A percentile compares a stretch with the other conserved stretches of the same genome.
These are phyloP conservation scores for Datisca glomerata DNA, from an alignment of 306 rosid species.

Conservation along the genomic window DNA sequence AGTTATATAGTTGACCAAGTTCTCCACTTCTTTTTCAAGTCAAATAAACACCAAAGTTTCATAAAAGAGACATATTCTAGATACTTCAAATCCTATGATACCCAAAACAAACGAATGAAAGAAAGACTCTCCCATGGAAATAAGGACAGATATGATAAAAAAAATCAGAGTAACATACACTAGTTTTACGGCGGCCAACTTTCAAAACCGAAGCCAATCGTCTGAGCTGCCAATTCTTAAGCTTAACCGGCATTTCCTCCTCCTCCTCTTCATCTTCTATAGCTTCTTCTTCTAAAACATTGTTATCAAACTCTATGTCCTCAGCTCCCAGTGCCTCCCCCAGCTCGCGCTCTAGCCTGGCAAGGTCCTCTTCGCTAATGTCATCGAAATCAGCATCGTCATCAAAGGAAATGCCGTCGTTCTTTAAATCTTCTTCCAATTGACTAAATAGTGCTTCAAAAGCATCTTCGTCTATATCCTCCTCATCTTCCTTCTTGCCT, in stretches of 20 bases:
- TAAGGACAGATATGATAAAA: too few relatives aligned
- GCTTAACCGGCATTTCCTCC: slow-evolving; percentile 29
- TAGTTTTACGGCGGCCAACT: slow-evolving; percentile 74
- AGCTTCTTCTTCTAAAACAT: slow-evolving; percentile 7
- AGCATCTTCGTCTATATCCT: slow-evolving; percentile 50
- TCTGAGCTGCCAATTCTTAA: slow-evolving; percentile 73
- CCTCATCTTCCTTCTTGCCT: slow-evolving; percentile 15
- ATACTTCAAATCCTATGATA: too few relatives aligned
- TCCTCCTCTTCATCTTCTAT: slow-evolving; percentile 16
- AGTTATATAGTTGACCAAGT: too few relatives aligned
- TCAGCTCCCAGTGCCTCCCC: slow-evolving; percentile 33
- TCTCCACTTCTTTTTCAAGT: too few relatives aligned
- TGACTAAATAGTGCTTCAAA: slow-evolving; percentile 64
- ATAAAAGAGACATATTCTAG: too few relatives aligned
- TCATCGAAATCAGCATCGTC: slow-evolving; percentile 29
- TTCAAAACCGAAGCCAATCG: slow-evolving; percentile 69
- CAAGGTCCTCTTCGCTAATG: slow-evolving; percentile 54
- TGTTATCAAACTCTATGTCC: slow-evolving; percentile 17
- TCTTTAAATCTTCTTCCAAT: slow-evolving; percentile 79
- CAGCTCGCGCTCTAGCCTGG: slow-evolving; percentile 48
- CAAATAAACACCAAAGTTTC: too few relatives aligned
- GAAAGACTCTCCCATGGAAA: too few relatives aligned
- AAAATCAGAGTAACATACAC: slow-evolving; percentile 42
- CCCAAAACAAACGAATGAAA: too few relatives aligned
- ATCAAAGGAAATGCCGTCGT: slow-evolving; percentile 33